Evolutionary conservation across 106 monocot species (phyloP), one percentile per base, ranked within the genome.

Genomic region (Posidonia australis): DNA sequence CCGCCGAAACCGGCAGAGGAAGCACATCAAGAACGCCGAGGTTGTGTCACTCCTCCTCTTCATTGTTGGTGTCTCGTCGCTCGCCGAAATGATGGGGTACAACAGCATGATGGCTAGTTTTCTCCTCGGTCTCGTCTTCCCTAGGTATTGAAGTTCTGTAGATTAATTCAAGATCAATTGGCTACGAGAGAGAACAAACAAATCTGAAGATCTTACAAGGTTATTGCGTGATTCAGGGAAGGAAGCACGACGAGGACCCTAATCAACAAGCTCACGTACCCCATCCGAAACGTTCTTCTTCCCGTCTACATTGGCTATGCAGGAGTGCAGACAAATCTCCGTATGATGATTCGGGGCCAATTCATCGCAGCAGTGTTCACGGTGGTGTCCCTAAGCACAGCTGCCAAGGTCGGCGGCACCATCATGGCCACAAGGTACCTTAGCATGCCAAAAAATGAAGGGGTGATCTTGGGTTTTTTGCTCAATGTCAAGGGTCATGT

Each of bases 401-500:
- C 52, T 0, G 83, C 70, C n/a, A 90, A 86, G 73, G 67, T 90
- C 12, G 67, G 27, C 3, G 90, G 90, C 6, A 80, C 90, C 9
- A 41, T 83, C 21, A n/a, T 58, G 11, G 83, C 65, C 3, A 70
- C 77, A 0, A 67, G 28, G 42, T 61, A 65, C 58, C 44, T 90
- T 7, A 54, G 59, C 29, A 72, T 86, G 49, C 60, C 69, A 13
- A 1, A 66, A 36, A 21, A 68, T 1, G 86, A 83, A 7, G 78
- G 81, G 0, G 18, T 81, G 36, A 60, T 73, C 7, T 66, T 91
- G 1, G 86, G 83, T 0, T 64, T 86, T 43, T 62, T 91, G 60
- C 62, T 91, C 24, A 91, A 86, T 28, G 83, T 77, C 58, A 91
- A 86, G 58, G 90, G 90, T 11, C 80, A 86, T 45, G 51, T 81